A percentile compares a stretch with the other conserved stretches of the same genome.
phyloP scores from a whole-genome alignment of 306 rosid genomes.

The Prunus mume region DNA sequence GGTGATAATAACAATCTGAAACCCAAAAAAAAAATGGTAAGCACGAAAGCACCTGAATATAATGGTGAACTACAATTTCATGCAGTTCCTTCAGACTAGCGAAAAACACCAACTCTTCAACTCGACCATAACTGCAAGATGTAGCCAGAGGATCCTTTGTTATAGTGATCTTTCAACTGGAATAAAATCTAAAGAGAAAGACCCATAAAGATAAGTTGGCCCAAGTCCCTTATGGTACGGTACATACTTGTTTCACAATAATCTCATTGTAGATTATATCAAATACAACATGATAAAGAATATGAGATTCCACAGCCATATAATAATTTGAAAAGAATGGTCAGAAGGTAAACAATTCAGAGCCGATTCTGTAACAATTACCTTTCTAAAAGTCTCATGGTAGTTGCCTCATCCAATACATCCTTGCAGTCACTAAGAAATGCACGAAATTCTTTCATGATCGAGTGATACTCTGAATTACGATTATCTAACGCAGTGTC shows the following conservation, averaged over 20 bases:
- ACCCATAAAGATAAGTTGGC: neutral
- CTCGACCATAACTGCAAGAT: constrained; percentile 86
- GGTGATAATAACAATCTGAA: neutral
- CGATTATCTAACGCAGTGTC: constrained; percentile 65
- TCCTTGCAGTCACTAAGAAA: constrained; percentile 94
- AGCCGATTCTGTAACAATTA: constrained; percentile 28
- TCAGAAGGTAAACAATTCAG: constrained; percentile 2
- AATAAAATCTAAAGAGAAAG: constrained; percentile 17
- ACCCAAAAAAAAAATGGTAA: neutral
- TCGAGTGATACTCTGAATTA: constrained; percentile 72
- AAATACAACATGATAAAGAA: neutral
- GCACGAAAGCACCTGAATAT: constrained; percentile 73
- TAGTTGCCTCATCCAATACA: constrained; percentile 90
- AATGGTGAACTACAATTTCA: constrained; percentile 90
- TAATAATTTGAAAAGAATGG: neutral
- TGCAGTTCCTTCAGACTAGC: constrained; percentile 90
- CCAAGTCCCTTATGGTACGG: neutral
- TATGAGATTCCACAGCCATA: neutral
- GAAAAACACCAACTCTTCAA: constrained; percentile 90
- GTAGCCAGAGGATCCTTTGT: constrained; percentile 25
- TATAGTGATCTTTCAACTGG: constrained; percentile 18
- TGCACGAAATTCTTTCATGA: constrained; percentile 82
- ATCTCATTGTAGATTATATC: neutral
- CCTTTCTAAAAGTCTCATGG: constrained; percentile 95
- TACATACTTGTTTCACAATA: neutral